Percentiles rank a stretch among this genome's conserved stretches.
Conservation (phyloP, 2,329 filamentous ascomycete genomes). For the Rhynchosporium graminicola region DNA sequence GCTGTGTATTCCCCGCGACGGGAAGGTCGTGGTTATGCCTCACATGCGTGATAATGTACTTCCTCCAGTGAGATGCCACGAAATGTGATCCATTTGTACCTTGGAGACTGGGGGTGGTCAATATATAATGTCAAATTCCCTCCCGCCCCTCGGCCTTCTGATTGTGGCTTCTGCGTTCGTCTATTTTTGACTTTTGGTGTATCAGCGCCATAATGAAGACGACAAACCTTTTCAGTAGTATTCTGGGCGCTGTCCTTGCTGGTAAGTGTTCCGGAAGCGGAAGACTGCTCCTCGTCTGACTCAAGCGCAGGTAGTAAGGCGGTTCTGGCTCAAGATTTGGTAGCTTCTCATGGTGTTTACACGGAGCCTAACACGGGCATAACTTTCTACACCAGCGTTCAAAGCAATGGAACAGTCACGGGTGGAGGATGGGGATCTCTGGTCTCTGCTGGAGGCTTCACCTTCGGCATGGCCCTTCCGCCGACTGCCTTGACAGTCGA, state of each 20-base stretch:
- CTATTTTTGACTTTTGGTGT: constrained; percentile 22
- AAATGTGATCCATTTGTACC: constrained; percentile 14
- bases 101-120: constrained; percentile 8
- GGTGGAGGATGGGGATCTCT: constrained; percentile 38
- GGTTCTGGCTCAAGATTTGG: constrained; percentile 35
- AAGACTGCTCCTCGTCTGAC: constrained; percentile 14
- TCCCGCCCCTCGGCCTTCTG: constrained; percentile 13
- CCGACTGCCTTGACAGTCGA: constrained; percentile 48
- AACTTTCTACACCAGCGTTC: constrained; percentile 52
- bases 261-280: constrained; percentile 26
- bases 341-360: constrained; percentile 40
- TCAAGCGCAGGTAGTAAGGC: constrained; percentile 26
- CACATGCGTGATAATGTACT: constrained; percentile 19
- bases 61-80: constrained; percentile 26
- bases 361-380: constrained; percentile 53
- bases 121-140: constrained; percentile 25
- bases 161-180: constrained; percentile 10
- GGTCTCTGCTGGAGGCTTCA: constrained; percentile 46
- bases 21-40: constrained; percentile 7
- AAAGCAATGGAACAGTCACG: constrained; percentile 43
- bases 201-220: constrained; percentile 34
- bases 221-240: constrained; percentile 28
- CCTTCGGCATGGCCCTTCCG: constrained; percentile 58
- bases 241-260: constrained; percentile 31
- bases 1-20: constrained; percentile 19